These are phyloP conservation scores for Pharus latifolius DNA, from an alignment of 176 grass and related monocot species.

Conservation along the genomic window DNA sequence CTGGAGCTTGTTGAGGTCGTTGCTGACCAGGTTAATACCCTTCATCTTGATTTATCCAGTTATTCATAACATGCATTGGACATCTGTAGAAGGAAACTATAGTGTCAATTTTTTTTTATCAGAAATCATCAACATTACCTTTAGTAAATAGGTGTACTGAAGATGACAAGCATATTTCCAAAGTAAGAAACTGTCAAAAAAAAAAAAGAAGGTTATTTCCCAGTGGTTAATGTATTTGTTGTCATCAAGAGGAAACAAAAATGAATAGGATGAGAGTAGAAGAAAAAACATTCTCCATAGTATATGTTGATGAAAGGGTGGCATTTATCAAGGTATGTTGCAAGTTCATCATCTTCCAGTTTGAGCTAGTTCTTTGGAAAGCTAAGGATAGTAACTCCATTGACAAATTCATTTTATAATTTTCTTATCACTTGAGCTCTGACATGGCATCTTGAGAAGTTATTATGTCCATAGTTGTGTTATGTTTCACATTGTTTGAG, in stretches of 20 bases:
- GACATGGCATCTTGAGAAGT: not conserved
- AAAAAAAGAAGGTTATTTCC: not conserved
- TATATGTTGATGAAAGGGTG: not conserved
- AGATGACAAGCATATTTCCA: not conserved
- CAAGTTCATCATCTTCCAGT: too few species aligned
- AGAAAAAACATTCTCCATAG: not conserved
- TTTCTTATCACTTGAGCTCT: not conserved
- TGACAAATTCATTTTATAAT: not conserved
- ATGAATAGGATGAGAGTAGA: not conserved
- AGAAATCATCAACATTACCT: too few species aligned
- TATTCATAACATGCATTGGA: not conserved
- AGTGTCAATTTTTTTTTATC: not conserved
- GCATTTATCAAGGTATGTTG: too few species aligned
- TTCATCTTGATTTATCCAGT: not conserved
- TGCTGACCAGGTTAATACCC: slow-evolving; percentile 37
- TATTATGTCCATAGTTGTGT: not conserved
- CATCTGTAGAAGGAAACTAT: not conserved
- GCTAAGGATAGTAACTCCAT: too few species aligned
- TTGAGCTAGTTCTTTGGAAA: not conserved
- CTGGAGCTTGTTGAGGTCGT: slow-evolving; percentile 53
- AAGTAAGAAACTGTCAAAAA: not conserved
- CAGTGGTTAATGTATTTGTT: not conserved
- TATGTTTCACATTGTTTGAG: not conserved
- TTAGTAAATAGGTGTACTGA: too few species aligned
- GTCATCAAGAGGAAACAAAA: not conserved